These are phyloP conservation scores for Chytriomyces hyalinus DNA, from an alignment of 192 early-diverging fungal genomes.

Conservation along the genomic window DNA sequence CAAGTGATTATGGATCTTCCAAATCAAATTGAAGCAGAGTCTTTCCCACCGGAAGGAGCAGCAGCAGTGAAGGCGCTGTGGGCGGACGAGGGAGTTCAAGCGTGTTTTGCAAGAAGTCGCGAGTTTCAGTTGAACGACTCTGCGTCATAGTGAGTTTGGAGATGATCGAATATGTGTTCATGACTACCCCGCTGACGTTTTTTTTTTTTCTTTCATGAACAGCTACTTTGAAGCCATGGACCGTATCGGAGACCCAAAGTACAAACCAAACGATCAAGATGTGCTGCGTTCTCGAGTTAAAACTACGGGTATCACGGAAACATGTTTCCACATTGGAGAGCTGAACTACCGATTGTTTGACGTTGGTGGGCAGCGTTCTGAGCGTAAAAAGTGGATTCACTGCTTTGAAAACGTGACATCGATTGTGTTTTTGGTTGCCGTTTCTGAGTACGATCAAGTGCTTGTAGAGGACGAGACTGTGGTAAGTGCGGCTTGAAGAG, in stretches of 20 bases:
- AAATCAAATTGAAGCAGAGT: conserved; percentile 86
- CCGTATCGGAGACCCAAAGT: conserved; percentile 79
- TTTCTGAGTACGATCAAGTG: conserved; percentile 94
- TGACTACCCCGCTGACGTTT: too few species aligned
- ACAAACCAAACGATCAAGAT: conserved; percentile 93
- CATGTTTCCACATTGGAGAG: conserved; percentile 87
- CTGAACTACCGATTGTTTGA: conserved; percentile 96
- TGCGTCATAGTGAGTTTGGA: conserved; percentile 78
- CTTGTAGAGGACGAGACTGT: conserved; percentile 95
- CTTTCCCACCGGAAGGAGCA: conserved; percentile 79
- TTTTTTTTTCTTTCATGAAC: conserved; percentile 17
- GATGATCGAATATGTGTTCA: not conserved
- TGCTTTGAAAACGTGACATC: conserved; percentile 98
- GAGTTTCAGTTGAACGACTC: conserved; percentile 99
- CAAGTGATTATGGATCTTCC: conserved; percentile 81
- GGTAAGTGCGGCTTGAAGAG: conserved; percentile 45
- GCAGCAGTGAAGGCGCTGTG: conserved; percentile 85
- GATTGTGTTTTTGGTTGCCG: conserved; percentile 94
- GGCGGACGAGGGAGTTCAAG: conserved; percentile 82
- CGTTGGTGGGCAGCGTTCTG: conserved; percentile 97
- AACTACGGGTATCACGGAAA: conserved; percentile 97
- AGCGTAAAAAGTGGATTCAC: conserved; percentile 99
- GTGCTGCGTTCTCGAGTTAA: conserved; percentile 96
- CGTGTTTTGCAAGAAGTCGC: conserved; percentile 77
- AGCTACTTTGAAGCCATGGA: conserved; percentile 94